Percentiles rank a stretch among this genome's conserved stretches.
These are phyloP conservation scores for Claviceps fusiformis DNA, from an alignment of 2,329 filamentous ascomycete genomes.

Conservation along the genomic window DNA sequence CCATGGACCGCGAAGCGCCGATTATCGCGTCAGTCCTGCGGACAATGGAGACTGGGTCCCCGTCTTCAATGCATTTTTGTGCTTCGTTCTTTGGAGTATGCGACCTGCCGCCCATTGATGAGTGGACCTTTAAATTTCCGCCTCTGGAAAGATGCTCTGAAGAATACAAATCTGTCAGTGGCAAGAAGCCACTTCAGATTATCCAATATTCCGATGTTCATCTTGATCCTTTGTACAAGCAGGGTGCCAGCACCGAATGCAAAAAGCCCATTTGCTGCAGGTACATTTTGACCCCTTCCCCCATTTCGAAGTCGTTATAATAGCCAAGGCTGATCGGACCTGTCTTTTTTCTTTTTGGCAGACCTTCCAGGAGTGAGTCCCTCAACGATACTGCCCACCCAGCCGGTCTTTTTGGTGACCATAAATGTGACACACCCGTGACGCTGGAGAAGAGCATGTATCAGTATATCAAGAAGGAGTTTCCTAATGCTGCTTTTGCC, in stretches of 20 bases:
- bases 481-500: conserved; percentile 33
- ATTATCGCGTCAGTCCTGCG: conserved; percentile 34
- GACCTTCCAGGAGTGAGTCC: conserved; percentile 29
- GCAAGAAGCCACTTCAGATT: conserved; percentile 32
- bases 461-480: conserved; percentile 30
- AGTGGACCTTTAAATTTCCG: conserved; percentile 29
- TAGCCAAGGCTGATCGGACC: neutral
- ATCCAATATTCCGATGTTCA: conserved; percentile 48
- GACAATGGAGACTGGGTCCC: conserved; percentile 31
- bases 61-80: conserved; percentile 37
- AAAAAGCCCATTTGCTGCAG: conserved; percentile 46
- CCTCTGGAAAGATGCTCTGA: conserved; percentile 19
- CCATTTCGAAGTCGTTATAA: neutral
- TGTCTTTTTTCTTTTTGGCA: conserved; percentile 27
- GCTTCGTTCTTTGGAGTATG: conserved; percentile 38
- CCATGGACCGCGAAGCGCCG: conserved; percentile 35
- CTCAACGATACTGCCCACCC: conserved; percentile 31
- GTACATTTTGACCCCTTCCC: conserved; percentile 6
- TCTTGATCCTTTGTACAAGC: conserved; percentile 38
- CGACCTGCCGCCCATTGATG: conserved; percentile 28
- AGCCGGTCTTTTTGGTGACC: conserved; percentile 36
- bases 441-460: conserved; percentile 41
- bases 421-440: conserved; percentile 36
- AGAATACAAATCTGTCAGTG: conserved; percentile 22
- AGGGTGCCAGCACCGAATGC: conserved; percentile 39